phyloP scores from a whole-genome alignment of 2,329 filamentous ascomycete genomes.

The Thelonectria olida region DNA sequence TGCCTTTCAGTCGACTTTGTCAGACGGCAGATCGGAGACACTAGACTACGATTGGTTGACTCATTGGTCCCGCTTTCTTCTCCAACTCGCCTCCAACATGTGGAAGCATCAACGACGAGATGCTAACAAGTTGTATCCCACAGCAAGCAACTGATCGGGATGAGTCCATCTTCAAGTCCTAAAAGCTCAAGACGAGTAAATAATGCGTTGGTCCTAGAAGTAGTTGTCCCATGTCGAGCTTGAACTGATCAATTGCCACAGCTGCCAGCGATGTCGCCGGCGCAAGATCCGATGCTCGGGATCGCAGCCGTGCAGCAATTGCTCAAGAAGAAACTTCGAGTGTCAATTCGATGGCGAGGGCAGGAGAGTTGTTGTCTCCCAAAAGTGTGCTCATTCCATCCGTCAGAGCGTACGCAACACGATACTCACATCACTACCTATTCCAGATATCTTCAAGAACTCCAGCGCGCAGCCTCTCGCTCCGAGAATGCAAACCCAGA shows the following conservation, averaged over 20 bases:
- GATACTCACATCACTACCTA: background rate
- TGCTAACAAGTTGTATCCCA: background rate
- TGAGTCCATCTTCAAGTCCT: background rate
- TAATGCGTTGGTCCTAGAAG: conserved; percentile 6
- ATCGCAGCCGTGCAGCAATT: conserved; percentile 14
- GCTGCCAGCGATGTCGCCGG: conserved; percentile 15
- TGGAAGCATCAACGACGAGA: background rate
- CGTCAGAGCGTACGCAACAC: no score
- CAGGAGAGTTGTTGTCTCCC: conserved; percentile 15
- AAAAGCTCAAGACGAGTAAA: conserved; percentile 1
- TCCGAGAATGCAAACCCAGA: background rate
- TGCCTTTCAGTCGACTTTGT: no score
- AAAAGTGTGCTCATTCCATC: background rate
- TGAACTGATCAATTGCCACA: background rate
- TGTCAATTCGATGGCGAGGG: conserved; percentile 16
- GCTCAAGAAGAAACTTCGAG: conserved; percentile 9
- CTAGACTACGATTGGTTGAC: background rate
- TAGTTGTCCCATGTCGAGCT: background rate
- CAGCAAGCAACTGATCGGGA: background rate
- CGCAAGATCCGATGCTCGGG: conserved; percentile 22
- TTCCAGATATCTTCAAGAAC: conserved; percentile 14
- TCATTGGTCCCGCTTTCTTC: background rate
- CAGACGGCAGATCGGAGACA: no score
- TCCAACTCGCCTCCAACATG: background rate
- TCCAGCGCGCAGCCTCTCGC: conserved; percentile 9